phyloP scores from a whole-genome alignment of 352 stramenopile species.

The Globisporangium cystogenes region DNA sequence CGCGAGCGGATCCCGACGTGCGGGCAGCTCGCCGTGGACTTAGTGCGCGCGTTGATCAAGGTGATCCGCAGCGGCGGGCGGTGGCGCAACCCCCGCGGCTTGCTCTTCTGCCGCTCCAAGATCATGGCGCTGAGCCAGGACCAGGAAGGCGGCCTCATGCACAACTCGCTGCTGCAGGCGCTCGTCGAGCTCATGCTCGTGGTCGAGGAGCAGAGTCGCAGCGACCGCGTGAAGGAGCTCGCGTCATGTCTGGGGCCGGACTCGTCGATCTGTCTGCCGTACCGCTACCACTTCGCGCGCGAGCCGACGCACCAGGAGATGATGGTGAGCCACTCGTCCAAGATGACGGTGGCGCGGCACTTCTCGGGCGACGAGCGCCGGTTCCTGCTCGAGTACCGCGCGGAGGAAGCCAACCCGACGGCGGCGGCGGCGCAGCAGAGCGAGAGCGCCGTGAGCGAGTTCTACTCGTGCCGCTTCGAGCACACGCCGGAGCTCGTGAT shows the following conservation, averaged over 20 bases:
- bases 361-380: constrained; percentile 72
- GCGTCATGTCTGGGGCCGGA: constrained; percentile 49
- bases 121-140: constrained; percentile 83
- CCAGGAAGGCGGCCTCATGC: constrained; percentile 70
- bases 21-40: constrained; percentile 42
- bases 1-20: constrained; percentile 50
- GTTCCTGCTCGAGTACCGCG: constrained; percentile 63
- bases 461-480: constrained; percentile 79
- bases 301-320: constrained; percentile 55
- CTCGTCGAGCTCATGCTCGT: constrained; percentile 82
- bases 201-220: constrained; percentile 69
- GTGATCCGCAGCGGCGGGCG: constrained; percentile 52
- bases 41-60: constrained; percentile 63
- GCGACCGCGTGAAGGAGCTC: constrained; percentile 41
- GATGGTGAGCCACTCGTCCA: constrained; percentile 76
- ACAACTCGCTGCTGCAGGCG: constrained; percentile 68
- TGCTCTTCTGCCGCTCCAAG: constrained; percentile 83
- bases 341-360: constrained; percentile 69
- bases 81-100: constrained; percentile 66
- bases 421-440: constrained; percentile 5
- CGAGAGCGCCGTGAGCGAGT: constrained; percentile 16
- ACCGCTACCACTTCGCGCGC: constrained; percentile 68
- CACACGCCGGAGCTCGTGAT: constrained; percentile 68
- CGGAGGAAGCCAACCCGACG: constrained; percentile 30
- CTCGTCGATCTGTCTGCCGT: constrained; percentile 56